A percentile compares a stretch with the other conserved stretches of the same genome.
phyloP scores from a whole-genome alignment of 305 asterid species.

The Nicotiana rustica region DNA sequence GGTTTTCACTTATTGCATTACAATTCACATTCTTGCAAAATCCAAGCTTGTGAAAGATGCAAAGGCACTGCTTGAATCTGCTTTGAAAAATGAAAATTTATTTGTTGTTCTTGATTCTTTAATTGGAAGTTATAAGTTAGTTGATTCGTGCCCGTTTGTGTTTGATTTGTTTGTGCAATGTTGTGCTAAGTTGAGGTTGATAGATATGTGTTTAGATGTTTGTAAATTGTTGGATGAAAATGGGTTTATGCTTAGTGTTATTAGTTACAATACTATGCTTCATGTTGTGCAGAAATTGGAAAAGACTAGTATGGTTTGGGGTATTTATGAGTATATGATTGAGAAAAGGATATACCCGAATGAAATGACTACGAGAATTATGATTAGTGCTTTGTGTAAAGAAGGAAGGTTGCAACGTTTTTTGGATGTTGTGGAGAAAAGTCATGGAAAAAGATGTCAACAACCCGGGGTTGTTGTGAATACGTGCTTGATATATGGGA shows the following conservation, averaged over 20 bases:
- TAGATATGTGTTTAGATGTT: constrained; percentile 56
- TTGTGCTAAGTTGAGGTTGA: constrained; percentile 73
- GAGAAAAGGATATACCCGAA: constrained; percentile 57
- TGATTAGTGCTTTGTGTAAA: constrained; percentile 73
- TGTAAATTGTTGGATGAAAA: constrained; percentile 58
- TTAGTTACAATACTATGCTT: constrained; percentile 68
- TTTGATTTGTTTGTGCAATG: constrained; percentile 76
- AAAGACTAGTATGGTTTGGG: constrained; percentile 58
- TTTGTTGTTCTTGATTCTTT: constrained; percentile 58
- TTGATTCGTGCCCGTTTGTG: constrained; percentile 70
- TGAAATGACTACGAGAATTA: constrained; percentile 59
- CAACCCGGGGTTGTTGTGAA: constrained; percentile 63
- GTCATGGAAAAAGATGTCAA: constrained; percentile 73
- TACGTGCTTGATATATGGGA: constrained; percentile 65
- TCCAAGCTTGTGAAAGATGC: constrained; percentile 74
- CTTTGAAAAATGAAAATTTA: constrained; percentile 43
- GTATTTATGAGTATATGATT: constrained; percentile 67
- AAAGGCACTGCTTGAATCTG: constrained; percentile 64
- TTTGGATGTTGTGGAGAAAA: constrained; percentile 59
- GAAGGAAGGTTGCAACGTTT: constrained; percentile 64
- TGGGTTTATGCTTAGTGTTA: constrained; percentile 62
- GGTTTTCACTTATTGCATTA: constrained; percentile 57
- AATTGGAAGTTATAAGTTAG: constrained; percentile 53
- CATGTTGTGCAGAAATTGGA: constrained; percentile 68
- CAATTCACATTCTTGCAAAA: constrained; percentile 75